Conservation (phyloP, 2,329 filamentous ascomycete genomes). For the Curvularia lunata region DNA sequence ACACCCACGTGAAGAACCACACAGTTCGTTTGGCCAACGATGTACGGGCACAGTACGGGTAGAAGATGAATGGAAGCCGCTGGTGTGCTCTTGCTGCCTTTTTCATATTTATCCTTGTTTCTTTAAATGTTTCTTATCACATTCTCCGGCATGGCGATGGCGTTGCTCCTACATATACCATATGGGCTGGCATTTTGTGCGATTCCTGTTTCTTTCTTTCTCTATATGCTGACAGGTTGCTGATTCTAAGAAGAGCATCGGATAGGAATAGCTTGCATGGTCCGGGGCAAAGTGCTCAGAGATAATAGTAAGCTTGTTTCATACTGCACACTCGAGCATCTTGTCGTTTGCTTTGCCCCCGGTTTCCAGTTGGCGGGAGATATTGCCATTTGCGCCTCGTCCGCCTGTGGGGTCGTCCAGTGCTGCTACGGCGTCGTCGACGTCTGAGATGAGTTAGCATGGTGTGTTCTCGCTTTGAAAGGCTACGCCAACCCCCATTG, state of each 20-base stretch:
- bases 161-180: conserved; percentile 6
- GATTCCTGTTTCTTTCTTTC: background rate
- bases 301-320: background rate
- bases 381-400: conserved; percentile 50
- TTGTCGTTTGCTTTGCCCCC: conserved; percentile 24
- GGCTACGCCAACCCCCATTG: background rate
- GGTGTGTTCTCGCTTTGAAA: background rate
- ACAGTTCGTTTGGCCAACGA: background rate
- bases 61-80: background rate
- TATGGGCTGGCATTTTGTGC: background rate
- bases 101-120: background rate
- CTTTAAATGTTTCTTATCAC: background rate
- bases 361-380: conserved; percentile 47
- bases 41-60: background rate
- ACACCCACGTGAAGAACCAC: conserved; percentile 63
- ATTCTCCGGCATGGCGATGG: conserved; percentile 10
- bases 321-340: conserved; percentile 44
- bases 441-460: conserved; percentile 42
- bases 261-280: background rate
- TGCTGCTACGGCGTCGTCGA: conserved; percentile 53
- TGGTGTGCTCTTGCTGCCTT: background rate
- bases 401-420: conserved; percentile 55
- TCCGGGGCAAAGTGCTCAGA: background rate
- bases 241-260: background rate
- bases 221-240: background rate